Base-by-base conservation (phyloP, 352 stramenopile species). In the Phytophthora palmivora region DNA sequence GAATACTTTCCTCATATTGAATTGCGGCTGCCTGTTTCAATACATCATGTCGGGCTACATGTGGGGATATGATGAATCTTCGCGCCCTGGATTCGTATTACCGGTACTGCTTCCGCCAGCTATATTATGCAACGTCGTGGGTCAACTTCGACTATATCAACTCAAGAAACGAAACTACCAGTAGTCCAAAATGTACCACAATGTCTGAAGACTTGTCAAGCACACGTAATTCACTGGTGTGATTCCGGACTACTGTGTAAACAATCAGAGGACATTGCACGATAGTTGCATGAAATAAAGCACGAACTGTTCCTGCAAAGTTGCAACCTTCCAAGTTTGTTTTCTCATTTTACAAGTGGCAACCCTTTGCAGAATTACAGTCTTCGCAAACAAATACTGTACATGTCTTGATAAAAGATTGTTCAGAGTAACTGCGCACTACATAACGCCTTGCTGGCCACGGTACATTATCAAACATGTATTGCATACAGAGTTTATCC, bases 41-140 rank as follows among this genome's bases (percentile, higher is more conserved):
- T 56, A 56, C 21, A 22, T 56, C 3, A 16, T 46, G 48, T 46
- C 48, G 16, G 48, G 48, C 26, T 56, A 46, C 12, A 56, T 56
- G 48, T 56, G 48, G 22, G 22, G 33, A 4, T 56, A 56, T 34
- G 34, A 46, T 16, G 37, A 56, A 37, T 43, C 24, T 26, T 56
- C 48, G 0, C 48, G 48, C 6, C 34, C 34, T 36, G 34, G 7
- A 26, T 56, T 56, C 22, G 22, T 44, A 15, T 8, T 46, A 12
- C 34, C 48, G 7, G 48, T 15, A n/a, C 34, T 56, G 16, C 38
- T 65, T n/a, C 57, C 48, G 2, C 47, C 57, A 32, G 46, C 30
- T 0, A 47, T 65, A 12, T 4, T 58, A 4, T 53, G 47, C 47
- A 41, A 46, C 4, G 32, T 39, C 32, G 16, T 41, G 24, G 57